A percentile compares a stretch with the other conserved stretches of the same genome.
These are phyloP conservation scores for Leccinum olivaceopallidum DNA, from an alignment of 768 basidiomycete species.

Conservation along the genomic window DNA sequence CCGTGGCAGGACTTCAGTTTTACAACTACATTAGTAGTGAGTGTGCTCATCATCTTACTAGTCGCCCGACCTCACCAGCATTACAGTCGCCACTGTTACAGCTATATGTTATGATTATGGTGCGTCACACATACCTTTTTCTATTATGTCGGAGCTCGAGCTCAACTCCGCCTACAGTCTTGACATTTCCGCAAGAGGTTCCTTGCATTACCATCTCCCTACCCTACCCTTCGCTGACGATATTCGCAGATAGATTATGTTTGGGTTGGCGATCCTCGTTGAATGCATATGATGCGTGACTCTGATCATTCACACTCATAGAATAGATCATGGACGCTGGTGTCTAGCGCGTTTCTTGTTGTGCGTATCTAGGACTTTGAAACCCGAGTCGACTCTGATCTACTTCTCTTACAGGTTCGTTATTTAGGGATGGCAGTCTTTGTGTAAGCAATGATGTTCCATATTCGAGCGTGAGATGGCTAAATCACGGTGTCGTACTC, in stretches of 20 bases:
- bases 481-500: conserved; percentile 1
- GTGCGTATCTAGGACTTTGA: conserved; percentile 6
- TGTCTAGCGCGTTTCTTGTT: conserved; percentile 15
- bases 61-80: conserved; percentile 4
- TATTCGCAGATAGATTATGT: conserved; percentile 16
- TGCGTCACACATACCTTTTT: conserved; percentile 5
- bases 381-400: not conserved
- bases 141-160: not conserved
- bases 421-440: conserved; percentile 13
- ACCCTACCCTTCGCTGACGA: conserved; percentile 1
- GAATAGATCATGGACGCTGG: conserved; percentile 18
- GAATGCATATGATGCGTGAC: not conserved
- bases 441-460: conserved; percentile 8
- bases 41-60: not conserved
- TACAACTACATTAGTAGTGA: conserved; percentile 13
- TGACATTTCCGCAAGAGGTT: conserved; percentile 23
- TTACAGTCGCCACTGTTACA: conserved; percentile 13
- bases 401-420: conserved; percentile 15
- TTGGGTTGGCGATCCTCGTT: conserved; percentile 16
- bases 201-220: not conserved
- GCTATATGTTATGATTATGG: conserved; percentile 22
- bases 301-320: conserved; percentile 8
- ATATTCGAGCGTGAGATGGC: not conserved
- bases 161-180: conserved; percentile 8
- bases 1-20: conserved; percentile 10